Evolutionary conservation across 1,139 yeast species (phyloP), one percentile per base, ranked within the genome.

Genomic region (Blastobotrys capitulatus): DNA sequence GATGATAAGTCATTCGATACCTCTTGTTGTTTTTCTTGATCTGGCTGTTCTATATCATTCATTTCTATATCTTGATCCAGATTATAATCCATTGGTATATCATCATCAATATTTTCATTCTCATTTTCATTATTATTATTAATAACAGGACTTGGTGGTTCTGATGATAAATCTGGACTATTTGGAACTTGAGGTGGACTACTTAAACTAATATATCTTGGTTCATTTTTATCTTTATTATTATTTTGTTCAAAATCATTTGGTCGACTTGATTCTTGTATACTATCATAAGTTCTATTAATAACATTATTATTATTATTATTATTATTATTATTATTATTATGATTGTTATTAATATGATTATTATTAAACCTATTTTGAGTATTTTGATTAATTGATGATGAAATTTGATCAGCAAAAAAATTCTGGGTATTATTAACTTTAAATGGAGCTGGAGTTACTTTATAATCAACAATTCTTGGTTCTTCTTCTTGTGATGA

Each of bases 391-490:
- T 27, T 27, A 42, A 27, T 18, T 6, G 49, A 39, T 38, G 49
- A 39, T 15, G 46, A 43, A n/a, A 44, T 43, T 38, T 47, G 47
- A 13, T 43, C 45, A 4, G 43, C 44, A 6, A 44, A 38, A 15
- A 42, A 12, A 29, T 40, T 40, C 7, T 40, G 42, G 9, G 42
- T 22, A 25, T 15, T 41, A 6, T 15, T 10, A 12, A 41, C 2
- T 19, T 19, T 16, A 3, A n/a, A 7, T 29, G 29, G 45, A 16
- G 45, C 45, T 22, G 45, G 45, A 2, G 45, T 42, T 4, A 31
- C 26, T 6, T 25, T 41, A 22, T 39, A 22, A 38, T 38, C 10
- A 20, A 38, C 27, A 38, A 26, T 18, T 39, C 19, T 16, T 20
- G 37, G 44, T 22, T 41, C 36, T 7, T n/a, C n/a, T 12, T 41